Evolutionary conservation across 2,329 filamentous ascomycete species (phyloP), one percentile per base, ranked within the genome.

Genomic region (Aureobasidium melanogenum): DNA sequence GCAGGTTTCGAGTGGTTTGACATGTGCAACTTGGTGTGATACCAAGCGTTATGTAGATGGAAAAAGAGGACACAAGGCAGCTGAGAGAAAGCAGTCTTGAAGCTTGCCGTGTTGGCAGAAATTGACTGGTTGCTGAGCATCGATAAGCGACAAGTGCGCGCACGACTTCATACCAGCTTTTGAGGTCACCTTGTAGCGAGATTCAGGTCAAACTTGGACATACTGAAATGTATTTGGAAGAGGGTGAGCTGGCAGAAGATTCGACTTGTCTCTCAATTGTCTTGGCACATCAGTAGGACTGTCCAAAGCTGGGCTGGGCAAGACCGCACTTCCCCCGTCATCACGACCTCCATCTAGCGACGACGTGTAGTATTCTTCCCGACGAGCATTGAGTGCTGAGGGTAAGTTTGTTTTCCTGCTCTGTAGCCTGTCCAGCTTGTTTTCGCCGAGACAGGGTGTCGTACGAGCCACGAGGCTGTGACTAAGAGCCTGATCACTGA

Each of bases 321-420:
- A 43, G 51, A 55, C 51, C 22, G 52, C 39, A 34, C 38, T 44
- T 50, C 38, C 52, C 38, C 52, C 52, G 39, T 56, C 52, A 43
- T 56, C 52, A 47, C 54, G 41, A 57, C 54, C 44, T 48, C 38
- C 32, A 43, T 48, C 24, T 17, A 28, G 26, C 44, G 43, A 50
- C 44, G 43, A 50, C 44, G 43, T 39, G 22, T 59, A 50, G 52
- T 59, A 59, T 59, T 59, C 56, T 59, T 59, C 34, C 56, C 24
- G 56, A 48, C 43, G 36, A 59, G 56, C 56, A 59, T 59, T 59
- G 56, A 59, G 43, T 39, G 56, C 22, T n/a, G 26, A 30, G 44
- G n/a, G 56, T 59, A 19, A 39, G 56, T 59, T 26, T 17, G 22
- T 28, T 12, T 3, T 15, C 32, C 24, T 34, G 15, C 32, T 22